A percentile compares a stretch with the other conserved stretches of the same genome.
Conservation (phyloP, 2,329 filamentous ascomycete species). For the Penicillium sp. region DNA sequence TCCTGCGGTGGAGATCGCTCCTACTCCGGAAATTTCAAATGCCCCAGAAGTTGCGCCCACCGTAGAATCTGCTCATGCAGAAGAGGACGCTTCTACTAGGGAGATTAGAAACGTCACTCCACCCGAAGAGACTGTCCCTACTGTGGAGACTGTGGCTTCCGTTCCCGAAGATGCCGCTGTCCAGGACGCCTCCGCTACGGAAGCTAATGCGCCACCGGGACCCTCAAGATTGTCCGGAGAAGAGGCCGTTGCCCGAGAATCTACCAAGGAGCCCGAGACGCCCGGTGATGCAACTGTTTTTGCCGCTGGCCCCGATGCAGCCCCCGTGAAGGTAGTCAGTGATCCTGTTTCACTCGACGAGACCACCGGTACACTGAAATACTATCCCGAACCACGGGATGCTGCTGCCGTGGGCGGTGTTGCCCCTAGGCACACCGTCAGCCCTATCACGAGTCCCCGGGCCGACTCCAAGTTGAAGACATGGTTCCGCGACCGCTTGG, state of each 20-base stretch:
- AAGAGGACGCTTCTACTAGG: not conserved
- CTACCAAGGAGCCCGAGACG: not conserved
- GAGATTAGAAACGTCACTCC: not conserved
- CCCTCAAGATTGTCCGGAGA: not conserved
- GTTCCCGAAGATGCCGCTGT: not conserved
- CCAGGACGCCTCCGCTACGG: not conserved
- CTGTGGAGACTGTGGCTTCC: not conserved
- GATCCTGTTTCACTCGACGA: not conserved
- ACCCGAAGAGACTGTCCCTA: not conserved
- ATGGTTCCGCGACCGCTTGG: slow-evolving; percentile 34
- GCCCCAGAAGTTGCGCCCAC: slow-evolving; percentile 1
- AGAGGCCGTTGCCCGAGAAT: not conserved
- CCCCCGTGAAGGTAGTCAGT: slow-evolving; percentile 5
- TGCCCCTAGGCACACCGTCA: slow-evolving; percentile 11
- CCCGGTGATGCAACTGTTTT: slow-evolving; percentile 6
- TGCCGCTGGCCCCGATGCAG: slow-evolving; percentile 2
- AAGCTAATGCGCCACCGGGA: not conserved
- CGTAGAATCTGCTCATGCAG: not conserved
- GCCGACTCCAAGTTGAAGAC: slow-evolving; percentile 35
- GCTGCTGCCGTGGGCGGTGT: slow-evolving; percentile 5
- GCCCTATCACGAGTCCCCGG: slow-evolving; percentile 23
- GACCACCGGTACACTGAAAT: not conserved
- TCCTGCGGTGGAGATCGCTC: not conserved
- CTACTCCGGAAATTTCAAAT: not conserved
- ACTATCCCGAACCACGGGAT: slow-evolving; percentile 12